Conservation (phyloP, 805 yeast genomes). For the Candida patagonica region DNA sequence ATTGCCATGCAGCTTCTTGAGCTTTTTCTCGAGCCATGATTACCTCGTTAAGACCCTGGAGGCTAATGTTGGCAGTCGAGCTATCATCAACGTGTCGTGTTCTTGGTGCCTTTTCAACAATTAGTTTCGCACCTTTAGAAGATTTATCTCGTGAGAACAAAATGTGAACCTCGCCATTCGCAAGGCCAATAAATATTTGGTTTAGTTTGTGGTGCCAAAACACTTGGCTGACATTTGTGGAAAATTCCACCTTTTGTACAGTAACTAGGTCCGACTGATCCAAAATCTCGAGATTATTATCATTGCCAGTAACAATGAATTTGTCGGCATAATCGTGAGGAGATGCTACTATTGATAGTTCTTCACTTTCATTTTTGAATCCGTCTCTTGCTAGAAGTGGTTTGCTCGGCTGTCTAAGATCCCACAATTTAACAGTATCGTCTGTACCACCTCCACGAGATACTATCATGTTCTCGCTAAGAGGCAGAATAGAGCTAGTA, state of each 20-base stretch:
- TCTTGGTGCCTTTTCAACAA: conserved; percentile 21
- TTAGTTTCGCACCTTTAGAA: conserved; percentile 22
- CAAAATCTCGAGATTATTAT: conserved; percentile 18
- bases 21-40: conserved; percentile 9
- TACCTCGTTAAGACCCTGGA: conserved; percentile 23
- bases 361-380: conserved; percentile 13
- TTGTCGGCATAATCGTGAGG: conserved; percentile 19
- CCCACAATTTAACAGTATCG: conserved; percentile 26
- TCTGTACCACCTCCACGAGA: conserved; percentile 17
- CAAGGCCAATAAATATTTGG: conserved; percentile 25
- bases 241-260: conserved; percentile 11
- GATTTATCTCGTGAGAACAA: conserved; percentile 24
- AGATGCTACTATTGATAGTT: conserved; percentile 16
- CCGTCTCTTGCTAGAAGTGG: conserved; percentile 17
- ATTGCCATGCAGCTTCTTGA: conserved; percentile 4
- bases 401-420: conserved; percentile 18
- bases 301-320: conserved; percentile 21
- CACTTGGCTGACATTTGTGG: conserved; percentile 10
- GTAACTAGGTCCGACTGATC: conserved; percentile 24
- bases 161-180: conserved; percentile 21
- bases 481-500: conserved; percentile 11
- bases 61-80: conserved; percentile 17
- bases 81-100: conserved; percentile 27
- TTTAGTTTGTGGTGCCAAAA: conserved; percentile 24
- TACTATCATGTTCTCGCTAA: conserved; percentile 13